Evolutionary conservation across 1,284 basidiomycete species (phyloP), one percentile per base, ranked within the genome.

Genomic region (Fomitopsis betulina): DNA sequence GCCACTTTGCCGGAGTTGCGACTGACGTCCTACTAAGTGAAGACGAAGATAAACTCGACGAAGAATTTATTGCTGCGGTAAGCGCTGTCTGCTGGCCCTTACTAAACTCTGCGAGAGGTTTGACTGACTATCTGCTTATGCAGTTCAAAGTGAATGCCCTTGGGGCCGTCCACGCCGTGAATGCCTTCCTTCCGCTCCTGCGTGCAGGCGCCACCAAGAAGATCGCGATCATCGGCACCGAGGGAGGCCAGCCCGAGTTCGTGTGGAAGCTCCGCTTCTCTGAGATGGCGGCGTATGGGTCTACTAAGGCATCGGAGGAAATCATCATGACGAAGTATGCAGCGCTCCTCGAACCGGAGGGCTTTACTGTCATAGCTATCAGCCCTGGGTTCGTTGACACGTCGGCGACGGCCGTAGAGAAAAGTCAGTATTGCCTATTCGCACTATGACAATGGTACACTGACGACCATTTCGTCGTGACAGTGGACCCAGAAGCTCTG

Each of bases 261-360:
- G 68, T 64, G 13, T 47, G 68, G 23, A 50, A 49, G 4, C 35
- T 54, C 23, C 65, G 60, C 19, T 35, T 62, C 5, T 23, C 55
- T 0, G 56, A 27, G 45, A 37, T 54, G 15, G 58, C 64, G 2
- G 66, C 75, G 13, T 78, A 78, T 64, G 58, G 65, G 15, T 67
- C 73, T 13, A 70, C 72, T 30, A 77, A 77, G 62, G 72, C 73
- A 1, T 76, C 72, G 2, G 47, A 73, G n/a, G 73, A 76, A 56
- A 71, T 79, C 68, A 73, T 69, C 35, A 66, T 70, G n/a, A 72
- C 68, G 32, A 77, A 79, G 60, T 79, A 73, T 58, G 74, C 77
- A 4, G 62, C 64, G 4, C 58, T 68, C 38, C 69, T 71, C 56
- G 67, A 68, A 54, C 50, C 61, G 8, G 73, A 78, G 50, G 75